A percentile compares a stretch with the other conserved stretches of the same genome.
phyloP scores from a whole-genome alignment of 1,139 yeast species.

The Schizosaccharomyces versatilis region DNA sequence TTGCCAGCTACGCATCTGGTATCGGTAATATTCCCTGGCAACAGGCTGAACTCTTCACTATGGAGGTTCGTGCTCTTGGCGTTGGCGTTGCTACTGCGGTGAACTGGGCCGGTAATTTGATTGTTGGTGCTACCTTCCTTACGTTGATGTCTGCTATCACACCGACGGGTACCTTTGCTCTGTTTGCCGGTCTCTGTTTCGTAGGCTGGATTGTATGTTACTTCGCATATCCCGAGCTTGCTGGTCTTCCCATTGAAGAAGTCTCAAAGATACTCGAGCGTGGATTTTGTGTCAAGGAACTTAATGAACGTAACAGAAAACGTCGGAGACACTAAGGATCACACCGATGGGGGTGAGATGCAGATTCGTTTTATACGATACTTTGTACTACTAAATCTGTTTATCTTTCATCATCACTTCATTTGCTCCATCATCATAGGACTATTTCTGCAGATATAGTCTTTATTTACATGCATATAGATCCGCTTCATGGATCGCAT shows the following conservation, averaged over 20 bases:
- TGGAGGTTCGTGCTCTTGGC: slow-evolving; percentile 79
- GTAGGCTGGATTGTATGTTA: slow-evolving; percentile 49
- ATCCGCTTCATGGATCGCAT: too few species aligned
- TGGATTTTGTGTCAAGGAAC: neutral
- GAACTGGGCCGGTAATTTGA: slow-evolving; percentile 88
- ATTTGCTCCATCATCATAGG: too few species aligned
- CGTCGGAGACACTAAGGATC: too few species aligned
- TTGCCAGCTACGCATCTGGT: slow-evolving; percentile 78
- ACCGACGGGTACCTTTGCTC: slow-evolving; percentile 81
- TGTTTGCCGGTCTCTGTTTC: slow-evolving; percentile 63
- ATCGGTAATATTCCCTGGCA: slow-evolving; percentile 98
- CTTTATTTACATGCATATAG: too few species aligned
- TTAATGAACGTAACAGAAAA: neutral
- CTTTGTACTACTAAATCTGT: too few species aligned
- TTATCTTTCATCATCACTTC: too few species aligned
- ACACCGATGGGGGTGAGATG: too few species aligned
- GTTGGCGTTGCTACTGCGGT: slow-evolving; percentile 80
- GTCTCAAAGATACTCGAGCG: slow-evolving; percentile 20
- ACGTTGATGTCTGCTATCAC: slow-evolving; percentile 86
- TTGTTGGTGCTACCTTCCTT: slow-evolving; percentile 58
- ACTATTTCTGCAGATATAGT: too few species aligned
- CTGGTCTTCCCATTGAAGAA: slow-evolving; percentile 77
- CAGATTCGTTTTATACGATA: too few species aligned
- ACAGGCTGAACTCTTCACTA: slow-evolving; percentile 84
- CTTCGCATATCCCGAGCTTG: slow-evolving; percentile 77